Evolutionary conservation across 2,329 filamentous ascomycete genomes (phyloP).

Genomic region (Trichoderma cornu-damae): DNA sequence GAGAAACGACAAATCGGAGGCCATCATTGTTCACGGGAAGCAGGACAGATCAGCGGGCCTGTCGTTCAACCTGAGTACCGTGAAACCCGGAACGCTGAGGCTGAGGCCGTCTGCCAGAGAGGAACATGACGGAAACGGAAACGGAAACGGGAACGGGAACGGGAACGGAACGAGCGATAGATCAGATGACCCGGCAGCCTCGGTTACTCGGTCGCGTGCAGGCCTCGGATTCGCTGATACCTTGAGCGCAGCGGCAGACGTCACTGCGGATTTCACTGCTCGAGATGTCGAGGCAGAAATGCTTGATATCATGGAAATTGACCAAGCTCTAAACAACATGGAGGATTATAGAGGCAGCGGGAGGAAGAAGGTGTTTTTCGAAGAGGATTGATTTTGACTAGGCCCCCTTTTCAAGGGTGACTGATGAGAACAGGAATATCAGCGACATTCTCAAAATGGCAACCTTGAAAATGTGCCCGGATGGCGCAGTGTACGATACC

Average conservation of each 20-base stretch:
- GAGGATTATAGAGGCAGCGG: constrained; percentile 45
- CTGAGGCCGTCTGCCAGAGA: constrained; percentile 29
- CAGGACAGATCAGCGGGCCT: constrained; percentile 36
- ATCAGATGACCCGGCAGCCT: constrained; percentile 25
- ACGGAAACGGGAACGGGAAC: constrained; percentile 19
- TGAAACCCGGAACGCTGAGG: constrained; percentile 37
- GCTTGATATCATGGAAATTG: constrained; percentile 62
- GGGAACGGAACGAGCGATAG: constrained; percentile 19
- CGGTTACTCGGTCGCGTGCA: constrained; percentile 30
- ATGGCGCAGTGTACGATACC: constrained; percentile 23
- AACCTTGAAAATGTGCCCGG: constrained; percentile 5
- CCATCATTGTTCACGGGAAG: constrained; percentile 52
- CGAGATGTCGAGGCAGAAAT: constrained; percentile 56
- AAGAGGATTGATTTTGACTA: constrained; percentile 32
- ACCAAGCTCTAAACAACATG: constrained; percentile 54
- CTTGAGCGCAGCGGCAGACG: constrained; percentile 50
- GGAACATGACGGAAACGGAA: constrained; percentile 6
- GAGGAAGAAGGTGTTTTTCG: constrained; percentile 50
- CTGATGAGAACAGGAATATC: constrained; percentile 24
- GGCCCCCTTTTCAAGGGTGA: constrained; percentile 20
- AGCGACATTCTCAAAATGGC: constrained; percentile 15
- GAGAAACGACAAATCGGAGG: constrained; percentile 41
- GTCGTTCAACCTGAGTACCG: constrained; percentile 48
- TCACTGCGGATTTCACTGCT: constrained; percentile 43
- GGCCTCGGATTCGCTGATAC: constrained; percentile 49